These are phyloP conservation scores for Apiotrichum brassicae DNA, from an alignment of 1,284 basidiomycete species.

Conservation along the genomic window DNA sequence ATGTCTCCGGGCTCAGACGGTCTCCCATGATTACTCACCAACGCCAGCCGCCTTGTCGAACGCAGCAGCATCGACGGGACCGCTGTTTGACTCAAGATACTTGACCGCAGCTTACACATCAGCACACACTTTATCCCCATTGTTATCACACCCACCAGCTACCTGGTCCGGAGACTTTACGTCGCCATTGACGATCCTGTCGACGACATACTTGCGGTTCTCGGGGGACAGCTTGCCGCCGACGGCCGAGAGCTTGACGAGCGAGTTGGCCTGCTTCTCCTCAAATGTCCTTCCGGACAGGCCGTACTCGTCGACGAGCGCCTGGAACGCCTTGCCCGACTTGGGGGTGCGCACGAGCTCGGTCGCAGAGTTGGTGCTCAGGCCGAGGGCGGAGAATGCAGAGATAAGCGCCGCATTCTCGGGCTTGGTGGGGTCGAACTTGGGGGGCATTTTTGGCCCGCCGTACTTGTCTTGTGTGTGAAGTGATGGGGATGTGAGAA, in stretches of 20 bases:
- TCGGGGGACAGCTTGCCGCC: conserved; percentile 57
- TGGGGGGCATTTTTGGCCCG: conserved; percentile 46
- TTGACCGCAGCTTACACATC: conserved; percentile 63
- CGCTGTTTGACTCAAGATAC: conserved; percentile 60
- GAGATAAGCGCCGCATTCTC: conserved; percentile 53
- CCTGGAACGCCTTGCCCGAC: conserved; percentile 62
- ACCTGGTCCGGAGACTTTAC: conserved; percentile 83
- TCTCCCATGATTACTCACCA: conserved; percentile 55
- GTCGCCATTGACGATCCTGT: conserved; percentile 62
- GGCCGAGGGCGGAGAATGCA: conserved; percentile 72
- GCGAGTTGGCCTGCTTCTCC: conserved; percentile 71
- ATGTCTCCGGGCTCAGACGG: neutral
- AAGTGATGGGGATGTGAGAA: neutral
- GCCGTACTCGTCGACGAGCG: conserved; percentile 60
- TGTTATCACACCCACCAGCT: conserved; percentile 55
- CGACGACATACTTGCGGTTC: conserved; percentile 63
- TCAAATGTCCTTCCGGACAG: conserved; percentile 56
- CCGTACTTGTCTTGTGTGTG: no score
- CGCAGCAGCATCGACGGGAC: conserved; percentile 61
- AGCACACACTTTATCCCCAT: neutral
- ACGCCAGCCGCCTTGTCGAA: conserved; percentile 83
- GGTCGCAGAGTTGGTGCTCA: conserved; percentile 69
- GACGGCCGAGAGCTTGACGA: conserved; percentile 63
- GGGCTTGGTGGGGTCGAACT: conserved; percentile 51
- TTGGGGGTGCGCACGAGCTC: conserved; percentile 78